Conservation (phyloP, 805 yeast species). For the Ogataea thermomethanolica region DNA sequence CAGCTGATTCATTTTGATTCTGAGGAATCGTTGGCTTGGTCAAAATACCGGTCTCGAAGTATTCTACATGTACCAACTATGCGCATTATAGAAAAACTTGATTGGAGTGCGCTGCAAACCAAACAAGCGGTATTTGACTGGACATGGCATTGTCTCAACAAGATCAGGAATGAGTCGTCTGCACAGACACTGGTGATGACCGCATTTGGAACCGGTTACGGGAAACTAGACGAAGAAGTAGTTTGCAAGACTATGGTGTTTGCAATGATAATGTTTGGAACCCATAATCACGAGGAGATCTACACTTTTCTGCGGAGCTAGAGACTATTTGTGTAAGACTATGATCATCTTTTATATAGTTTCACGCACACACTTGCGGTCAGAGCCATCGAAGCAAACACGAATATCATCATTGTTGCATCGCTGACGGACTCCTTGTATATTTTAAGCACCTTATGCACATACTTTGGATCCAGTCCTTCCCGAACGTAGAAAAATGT, state of each 20-base stretch:
- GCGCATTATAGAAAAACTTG: slow-evolving; percentile 33
- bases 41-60: slow-evolving; percentile 25
- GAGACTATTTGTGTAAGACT: not conserved
- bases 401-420: slow-evolving; percentile 22
- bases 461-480: slow-evolving; percentile 27
- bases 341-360: slow-evolving; percentile 13
- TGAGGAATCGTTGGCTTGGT: slow-evolving; percentile 30
- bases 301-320: slow-evolving; percentile 17
- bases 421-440: slow-evolving; percentile 29
- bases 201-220: slow-evolving; percentile 41
- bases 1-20: slow-evolving; percentile 31
- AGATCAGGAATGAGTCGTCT: slow-evolving; percentile 22
- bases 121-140: slow-evolving; percentile 34
- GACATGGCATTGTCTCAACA: slow-evolving; percentile 35
- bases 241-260: slow-evolving; percentile 36
- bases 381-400: slow-evolving; percentile 27
- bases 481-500: slow-evolving; percentile 29
- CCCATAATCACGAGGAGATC: slow-evolving; percentile 3
- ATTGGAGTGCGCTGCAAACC: slow-evolving; percentile 4
- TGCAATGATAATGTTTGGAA: slow-evolving; percentile 31
- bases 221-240: slow-evolving; percentile 30
- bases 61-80: slow-evolving; percentile 40
- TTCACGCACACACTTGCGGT: slow-evolving; percentile 22
- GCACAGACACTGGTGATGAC: slow-evolving; percentile 32
- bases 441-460: slow-evolving; percentile 28